Conservation (phyloP, 2,329 filamentous ascomycete genomes). For the Chaetomium globosum region DNA sequence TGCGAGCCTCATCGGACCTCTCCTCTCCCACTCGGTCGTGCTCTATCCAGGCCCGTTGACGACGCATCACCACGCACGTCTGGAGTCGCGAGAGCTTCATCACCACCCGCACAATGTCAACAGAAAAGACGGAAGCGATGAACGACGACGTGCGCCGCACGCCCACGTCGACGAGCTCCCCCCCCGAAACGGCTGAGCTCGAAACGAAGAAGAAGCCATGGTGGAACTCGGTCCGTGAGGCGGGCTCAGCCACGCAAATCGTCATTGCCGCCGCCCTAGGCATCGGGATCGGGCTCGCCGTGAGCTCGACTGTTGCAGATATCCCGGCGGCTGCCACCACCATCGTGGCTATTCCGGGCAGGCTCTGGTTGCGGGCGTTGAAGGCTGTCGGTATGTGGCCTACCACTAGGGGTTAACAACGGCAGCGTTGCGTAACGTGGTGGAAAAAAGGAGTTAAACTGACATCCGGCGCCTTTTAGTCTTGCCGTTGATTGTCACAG, state of each 20-base stretch:
- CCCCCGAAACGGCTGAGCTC: neutral
- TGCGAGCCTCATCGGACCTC: neutral
- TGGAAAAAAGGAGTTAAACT: neutral
- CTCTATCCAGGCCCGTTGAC: neutral
- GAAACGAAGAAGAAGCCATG: constrained; percentile 7
- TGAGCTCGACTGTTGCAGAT: constrained; percentile 47
- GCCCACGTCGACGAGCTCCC: neutral
- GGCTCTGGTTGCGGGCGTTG: constrained; percentile 54
- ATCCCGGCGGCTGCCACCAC: constrained; percentile 48
- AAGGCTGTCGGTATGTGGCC: constrained; percentile 46
- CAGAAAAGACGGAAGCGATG: neutral
- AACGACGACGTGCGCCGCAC: neutral
- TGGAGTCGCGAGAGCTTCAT: neutral
- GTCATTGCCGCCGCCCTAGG: constrained; percentile 52
- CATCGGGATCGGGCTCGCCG: constrained; percentile 52
- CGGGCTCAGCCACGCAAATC: constrained; percentile 45
- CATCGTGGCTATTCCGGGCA: constrained; percentile 53
- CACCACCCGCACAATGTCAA: neutral
- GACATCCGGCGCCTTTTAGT: constrained; percentile 33
- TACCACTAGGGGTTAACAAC: too few species aligned
- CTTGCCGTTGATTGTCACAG: constrained; percentile 54
- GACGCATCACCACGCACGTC: neutral
- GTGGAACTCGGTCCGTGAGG: constrained; percentile 6
- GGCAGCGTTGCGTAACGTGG: neutral
- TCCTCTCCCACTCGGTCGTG: neutral